A percentile compares a stretch with the other conserved stretches of the same genome.
phyloP scores from a whole-genome alignment of 768 basidiomycete genomes.

The Dioszegia aurantiaca region DNA sequence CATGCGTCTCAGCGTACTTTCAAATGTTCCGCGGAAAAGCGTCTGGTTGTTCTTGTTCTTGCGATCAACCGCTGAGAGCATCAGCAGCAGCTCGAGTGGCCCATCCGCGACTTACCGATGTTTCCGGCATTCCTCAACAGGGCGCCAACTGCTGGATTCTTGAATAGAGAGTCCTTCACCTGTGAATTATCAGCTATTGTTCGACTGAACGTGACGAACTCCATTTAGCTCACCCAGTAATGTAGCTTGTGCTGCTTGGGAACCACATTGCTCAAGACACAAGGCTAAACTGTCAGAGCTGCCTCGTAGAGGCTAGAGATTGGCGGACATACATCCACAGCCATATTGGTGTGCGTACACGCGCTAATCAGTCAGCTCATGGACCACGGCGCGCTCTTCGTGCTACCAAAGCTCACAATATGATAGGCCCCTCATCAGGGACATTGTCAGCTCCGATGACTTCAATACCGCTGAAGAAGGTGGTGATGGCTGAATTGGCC shows the following conservation, averaged over 20 bases:
- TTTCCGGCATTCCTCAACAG: slow-evolving; percentile 88
- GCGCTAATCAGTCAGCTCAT: slow-evolving; percentile 57
- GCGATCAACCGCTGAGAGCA: slow-evolving; percentile 73
- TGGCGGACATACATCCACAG: slow-evolving; percentile 64
- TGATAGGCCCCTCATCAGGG: slow-evolving; percentile 80
- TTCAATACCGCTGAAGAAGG: slow-evolving; percentile 84
- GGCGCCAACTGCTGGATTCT: slow-evolving; percentile 68
- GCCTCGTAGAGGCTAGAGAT: not conserved
- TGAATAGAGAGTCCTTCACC: slow-evolving; percentile 90
- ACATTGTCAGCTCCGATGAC: slow-evolving; percentile 86
- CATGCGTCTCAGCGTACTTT: slow-evolving; percentile 51
- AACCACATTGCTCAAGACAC: slow-evolving; percentile 67
- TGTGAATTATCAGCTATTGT: slow-evolving; percentile 53
- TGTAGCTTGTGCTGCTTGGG: slow-evolving; percentile 78
- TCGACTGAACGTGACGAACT: not conserved
- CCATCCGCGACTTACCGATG: too few species aligned
- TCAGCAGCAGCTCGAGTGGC: too few species aligned
- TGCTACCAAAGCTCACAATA: slow-evolving; percentile 65
- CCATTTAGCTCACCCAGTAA: slow-evolving; percentile 51
- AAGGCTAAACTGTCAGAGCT: slow-evolving; percentile 25
- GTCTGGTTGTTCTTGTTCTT: slow-evolving; percentile 87
- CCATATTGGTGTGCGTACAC: slow-evolving; percentile 92
- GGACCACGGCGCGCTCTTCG: too few species aligned
- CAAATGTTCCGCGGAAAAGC: slow-evolving; percentile 84
- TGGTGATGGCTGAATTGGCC: slow-evolving; percentile 70